phyloP scores from a whole-genome alignment of 2,329 filamentous ascomycete species.

The Stachybotrys elegans region DNA sequence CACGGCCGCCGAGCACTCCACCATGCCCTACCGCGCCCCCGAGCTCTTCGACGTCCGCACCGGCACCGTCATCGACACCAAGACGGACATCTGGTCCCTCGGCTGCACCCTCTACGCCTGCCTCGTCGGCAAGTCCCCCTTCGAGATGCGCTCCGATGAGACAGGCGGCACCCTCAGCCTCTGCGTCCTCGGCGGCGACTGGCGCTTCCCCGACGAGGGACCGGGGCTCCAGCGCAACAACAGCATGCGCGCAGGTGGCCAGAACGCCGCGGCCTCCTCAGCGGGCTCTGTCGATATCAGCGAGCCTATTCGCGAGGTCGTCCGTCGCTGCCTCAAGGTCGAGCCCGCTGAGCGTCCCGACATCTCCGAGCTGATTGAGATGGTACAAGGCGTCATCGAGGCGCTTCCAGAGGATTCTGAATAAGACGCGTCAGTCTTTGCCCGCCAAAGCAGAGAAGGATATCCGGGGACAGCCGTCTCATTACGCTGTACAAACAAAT shows the following conservation, averaged over 20 bases:
- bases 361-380: constrained; percentile 73
- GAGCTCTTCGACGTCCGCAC: constrained; percentile 98
- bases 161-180: constrained; percentile 90
- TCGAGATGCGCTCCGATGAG: constrained; percentile 93
- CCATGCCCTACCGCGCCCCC: constrained; percentile 96
- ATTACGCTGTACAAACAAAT: no score
- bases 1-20: constrained; percentile 90
- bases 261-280: constrained; percentile 21
- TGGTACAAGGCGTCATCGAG: constrained; percentile 70
- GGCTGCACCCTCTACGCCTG: constrained; percentile 98
- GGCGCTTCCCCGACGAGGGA: constrained; percentile 90
- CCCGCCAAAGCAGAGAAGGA: no score
- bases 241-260: constrained; percentile 26
- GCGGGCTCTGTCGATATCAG: constrained; percentile 55
- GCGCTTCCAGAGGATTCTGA: constrained; percentile 52
- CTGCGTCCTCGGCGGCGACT: constrained; percentile 89
- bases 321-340: constrained; percentile 78
- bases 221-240: constrained; percentile 46
- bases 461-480: no score
- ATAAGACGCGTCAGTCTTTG: no score
- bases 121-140: constrained; percentile 92
- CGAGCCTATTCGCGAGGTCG: constrained; percentile 79
- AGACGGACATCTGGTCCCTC: constrained; percentile 96
- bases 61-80: constrained; percentile 84
- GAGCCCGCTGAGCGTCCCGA: constrained; percentile 86